Evolutionary conservation across 2,329 filamentous ascomycete species (phyloP), one percentile per base, ranked within the genome.

Genomic region (Clonostachys chloroleuca): DNA sequence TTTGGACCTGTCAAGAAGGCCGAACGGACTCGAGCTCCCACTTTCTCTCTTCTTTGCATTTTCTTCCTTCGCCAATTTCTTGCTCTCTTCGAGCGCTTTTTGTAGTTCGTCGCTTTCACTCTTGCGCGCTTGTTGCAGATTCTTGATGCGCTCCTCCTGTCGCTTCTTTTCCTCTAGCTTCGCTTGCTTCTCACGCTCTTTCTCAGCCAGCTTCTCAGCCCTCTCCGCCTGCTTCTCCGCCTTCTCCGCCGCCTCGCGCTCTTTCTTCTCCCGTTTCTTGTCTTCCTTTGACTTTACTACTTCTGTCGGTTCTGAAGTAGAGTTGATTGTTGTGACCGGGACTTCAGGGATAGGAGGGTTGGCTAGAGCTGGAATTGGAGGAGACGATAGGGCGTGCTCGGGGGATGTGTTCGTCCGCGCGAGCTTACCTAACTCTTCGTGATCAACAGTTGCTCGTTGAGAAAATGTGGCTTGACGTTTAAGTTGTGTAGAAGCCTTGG

Each of bases 341-440:
- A 20, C 18, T 10, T 12, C 30, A 10, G 24, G 24, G 24, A 30
- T 30, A 10, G 24, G 9, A 10, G 8, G 24, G 24, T 30, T 37
- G 13, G 40, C 33, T 4, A 10, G 10, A 8, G 12, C 14, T 40
- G 24, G 36, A 39, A 39, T 39, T 18, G 24, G 24, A 30, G 24
- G 24, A 30, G 53, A 47, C 33, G 56, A 56, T 34, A 59, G 49
- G 42, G 41, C 36, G 10, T 60, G 49, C 13, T 56, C 57, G 7
- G 84, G 85, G 1, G 84, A 82, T 2, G 87, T 88, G 18, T 75
- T 73, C 9, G 83, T 81, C 56, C 89, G 85, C 18, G 84, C 80
- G 8, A 92, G 71, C 24, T 71, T 78, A 12, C 74, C 70, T 57
- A 85, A 78, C 2, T 70, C 64, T 12, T 80, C 75, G 16, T 72